Conservation (phyloP, 495 filamentous ascomycete genomes). For the Aspergillus sclerotiicarbonarius region DNA sequence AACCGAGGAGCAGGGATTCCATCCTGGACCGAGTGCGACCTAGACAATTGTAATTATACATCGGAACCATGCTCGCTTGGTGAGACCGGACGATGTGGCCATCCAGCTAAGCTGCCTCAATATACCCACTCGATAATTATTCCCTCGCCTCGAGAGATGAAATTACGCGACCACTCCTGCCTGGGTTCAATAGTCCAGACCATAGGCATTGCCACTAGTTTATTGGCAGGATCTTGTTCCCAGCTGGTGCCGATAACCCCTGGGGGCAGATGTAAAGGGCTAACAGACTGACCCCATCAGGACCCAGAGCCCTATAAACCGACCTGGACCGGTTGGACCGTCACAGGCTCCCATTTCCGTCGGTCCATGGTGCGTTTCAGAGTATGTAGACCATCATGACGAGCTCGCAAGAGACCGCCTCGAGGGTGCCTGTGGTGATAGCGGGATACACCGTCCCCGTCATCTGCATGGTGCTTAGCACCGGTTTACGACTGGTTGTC, state of each 20-base stretch:
- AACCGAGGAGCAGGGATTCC: not conserved
- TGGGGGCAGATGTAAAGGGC: not conserved
- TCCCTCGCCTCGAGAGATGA: not conserved
- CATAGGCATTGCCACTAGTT: not conserved
- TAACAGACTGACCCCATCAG: not conserved
- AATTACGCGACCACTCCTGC: not conserved
- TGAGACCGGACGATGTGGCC: not conserved
- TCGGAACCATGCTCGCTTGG: not conserved
- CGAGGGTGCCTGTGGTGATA: conserved; percentile 1
- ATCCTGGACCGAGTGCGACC: not conserved
- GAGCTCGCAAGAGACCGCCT: not conserved
- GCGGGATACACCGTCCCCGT: conserved; percentile 7
- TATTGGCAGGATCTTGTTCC: not conserved
- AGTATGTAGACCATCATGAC: not conserved
- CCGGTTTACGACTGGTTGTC: not conserved
- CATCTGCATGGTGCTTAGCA: conserved; percentile 1
- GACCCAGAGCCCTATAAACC: not conserved
- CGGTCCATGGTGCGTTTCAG: not conserved
- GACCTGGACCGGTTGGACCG: not conserved
- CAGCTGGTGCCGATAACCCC: not conserved
- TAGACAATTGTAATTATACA: not conserved
- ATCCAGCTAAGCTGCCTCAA: not conserved
- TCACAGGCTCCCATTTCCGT: not conserved
- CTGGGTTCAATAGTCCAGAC: not conserved
- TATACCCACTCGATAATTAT: not conserved